These are phyloP conservation scores for Aspergillus ellipticus DNA, from an alignment of 495 filamentous ascomycete species.

Conservation along the genomic window DNA sequence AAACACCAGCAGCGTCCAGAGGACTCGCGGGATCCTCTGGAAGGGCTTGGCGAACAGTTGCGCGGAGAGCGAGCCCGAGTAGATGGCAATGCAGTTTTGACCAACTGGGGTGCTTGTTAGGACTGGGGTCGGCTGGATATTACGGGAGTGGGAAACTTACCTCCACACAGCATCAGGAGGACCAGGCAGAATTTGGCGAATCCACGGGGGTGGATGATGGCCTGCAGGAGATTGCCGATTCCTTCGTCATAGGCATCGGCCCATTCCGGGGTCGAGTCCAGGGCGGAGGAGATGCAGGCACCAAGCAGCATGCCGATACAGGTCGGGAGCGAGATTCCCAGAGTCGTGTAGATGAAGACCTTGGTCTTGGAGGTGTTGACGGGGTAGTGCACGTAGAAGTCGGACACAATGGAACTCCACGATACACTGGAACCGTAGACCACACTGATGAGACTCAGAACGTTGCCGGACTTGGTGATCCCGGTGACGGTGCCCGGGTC, in stretches of 20 bases:
- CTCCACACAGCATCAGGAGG: slow-evolving; percentile 49
- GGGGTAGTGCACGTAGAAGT: slow-evolving; percentile 63
- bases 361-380: slow-evolving; percentile 45
- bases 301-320: slow-evolving; percentile 54
- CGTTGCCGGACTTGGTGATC: slow-evolving; percentile 39
- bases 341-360: slow-evolving; percentile 47
- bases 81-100: slow-evolving; percentile 43
- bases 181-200: slow-evolving; percentile 59
- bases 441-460: slow-evolving; percentile 51
- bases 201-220: slow-evolving; percentile 50
- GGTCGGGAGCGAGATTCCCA: slow-evolving; percentile 49
- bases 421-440: slow-evolving; percentile 57
- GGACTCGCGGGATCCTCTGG: slow-evolving; percentile 35
- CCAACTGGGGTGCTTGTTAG: slow-evolving; percentile 16
- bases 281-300: slow-evolving; percentile 48
- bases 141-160: slow-evolving; percentile 13
- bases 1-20: slow-evolving; percentile 42
- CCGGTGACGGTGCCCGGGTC: slow-evolving; percentile 35
- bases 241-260: slow-evolving; percentile 45
- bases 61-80: slow-evolving; percentile 36
- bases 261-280: slow-evolving; percentile 47
- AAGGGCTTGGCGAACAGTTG: slow-evolving; percentile 41
- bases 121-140: neutral
- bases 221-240: slow-evolving; percentile 56
- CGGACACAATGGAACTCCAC: slow-evolving; percentile 57